Conservation (phyloP, 495 filamentous ascomycete genomes). For the Aspergillus nidulans region DNA sequence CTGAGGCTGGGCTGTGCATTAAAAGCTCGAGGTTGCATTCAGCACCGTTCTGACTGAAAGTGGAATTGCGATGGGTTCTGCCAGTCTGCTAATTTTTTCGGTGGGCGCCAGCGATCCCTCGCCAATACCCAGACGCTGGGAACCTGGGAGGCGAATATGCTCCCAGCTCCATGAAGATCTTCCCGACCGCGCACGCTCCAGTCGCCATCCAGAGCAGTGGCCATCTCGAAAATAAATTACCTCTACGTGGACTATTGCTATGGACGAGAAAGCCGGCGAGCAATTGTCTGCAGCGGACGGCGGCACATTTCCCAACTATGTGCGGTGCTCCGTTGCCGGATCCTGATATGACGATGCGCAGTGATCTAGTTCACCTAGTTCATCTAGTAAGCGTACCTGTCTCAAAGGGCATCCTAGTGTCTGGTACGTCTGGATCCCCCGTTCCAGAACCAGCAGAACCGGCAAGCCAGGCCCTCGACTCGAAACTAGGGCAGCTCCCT, state of each 20-base stretch:
- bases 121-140: neutral
- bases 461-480: neutral
- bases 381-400: neutral
- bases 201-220: slow-evolving; percentile 1
- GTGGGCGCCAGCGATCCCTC: neutral
- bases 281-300: neutral
- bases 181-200: slow-evolving; percentile 7
- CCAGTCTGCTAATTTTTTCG: neutral
- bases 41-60: no score
- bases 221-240: slow-evolving; percentile 8
- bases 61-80: no score
- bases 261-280: neutral
- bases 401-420: neutral
- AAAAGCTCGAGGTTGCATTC: slow-evolving; percentile 15
- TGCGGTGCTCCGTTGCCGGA: no score
- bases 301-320: neutral
- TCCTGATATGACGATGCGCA: no score
- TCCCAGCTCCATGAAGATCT: slow-evolving; percentile 3
- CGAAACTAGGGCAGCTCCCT: neutral
- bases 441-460: slow-evolving; percentile 3
- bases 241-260: neutral
- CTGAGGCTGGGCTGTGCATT: slow-evolving; percentile 6
- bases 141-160: neutral
- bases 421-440: neutral
- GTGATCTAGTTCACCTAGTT: no score